phyloP scores from a whole-genome alignment of 2,329 filamentous ascomycete genomes.

The Phyllosticta capitalensis region DNA sequence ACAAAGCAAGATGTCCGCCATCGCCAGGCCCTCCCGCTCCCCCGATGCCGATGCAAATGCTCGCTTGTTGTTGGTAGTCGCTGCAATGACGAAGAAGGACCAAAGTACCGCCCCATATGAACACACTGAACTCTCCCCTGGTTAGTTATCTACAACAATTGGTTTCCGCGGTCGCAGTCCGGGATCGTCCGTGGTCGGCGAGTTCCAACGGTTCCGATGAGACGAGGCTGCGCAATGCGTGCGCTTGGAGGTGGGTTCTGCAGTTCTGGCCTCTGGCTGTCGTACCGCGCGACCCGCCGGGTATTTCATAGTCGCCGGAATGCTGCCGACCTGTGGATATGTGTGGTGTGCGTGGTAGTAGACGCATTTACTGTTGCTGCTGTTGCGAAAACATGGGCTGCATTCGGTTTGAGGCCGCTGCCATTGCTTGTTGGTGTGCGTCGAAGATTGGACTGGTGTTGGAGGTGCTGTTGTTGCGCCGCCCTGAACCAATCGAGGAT shows the following conservation, averaged over 20 bases:
- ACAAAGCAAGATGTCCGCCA: neutral
- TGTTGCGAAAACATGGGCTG: neutral
- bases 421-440: neutral
- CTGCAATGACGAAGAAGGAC: neutral
- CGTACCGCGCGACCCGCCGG: neutral
- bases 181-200: neutral
- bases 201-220: neutral
- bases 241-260: neutral
- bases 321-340: neutral
- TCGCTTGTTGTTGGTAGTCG: slow-evolving; percentile 1
- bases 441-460: neutral
- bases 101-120: neutral
- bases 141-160: neutral
- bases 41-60: slow-evolving; percentile 6
- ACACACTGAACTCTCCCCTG: neutral
- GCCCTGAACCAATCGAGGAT: neutral
- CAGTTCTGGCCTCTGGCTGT: neutral
- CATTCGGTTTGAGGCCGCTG: neutral
- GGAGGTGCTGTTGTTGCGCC: neutral
- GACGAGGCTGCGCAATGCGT: neutral
- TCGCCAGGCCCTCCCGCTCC: neutral
- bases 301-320: neutral
- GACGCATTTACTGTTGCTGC: neutral
- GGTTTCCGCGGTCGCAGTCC: neutral
- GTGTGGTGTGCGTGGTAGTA: neutral